Conservation (phyloP, 2,329 filamentous ascomycete species). For the Lasiodiplodia theobromae region DNA sequence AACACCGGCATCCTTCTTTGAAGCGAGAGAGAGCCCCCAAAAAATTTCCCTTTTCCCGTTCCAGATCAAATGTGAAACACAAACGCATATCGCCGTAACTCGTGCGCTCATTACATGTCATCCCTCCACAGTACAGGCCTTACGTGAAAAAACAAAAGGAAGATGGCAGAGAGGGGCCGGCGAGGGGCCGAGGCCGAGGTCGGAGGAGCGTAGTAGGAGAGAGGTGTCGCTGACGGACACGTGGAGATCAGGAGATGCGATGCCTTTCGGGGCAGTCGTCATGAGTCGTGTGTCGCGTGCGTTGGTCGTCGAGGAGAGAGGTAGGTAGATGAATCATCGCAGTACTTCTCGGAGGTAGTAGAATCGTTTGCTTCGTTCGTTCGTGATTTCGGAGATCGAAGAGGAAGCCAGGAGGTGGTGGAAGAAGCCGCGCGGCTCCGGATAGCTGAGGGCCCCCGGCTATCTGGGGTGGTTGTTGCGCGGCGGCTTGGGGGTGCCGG, state of each 20-base stretch:
- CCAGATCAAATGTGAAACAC: constrained; percentile 9
- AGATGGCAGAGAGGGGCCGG: constrained; percentile 4
- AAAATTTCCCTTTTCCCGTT: background rate
- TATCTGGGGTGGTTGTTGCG: constrained; percentile 38
- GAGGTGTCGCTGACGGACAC: background rate
- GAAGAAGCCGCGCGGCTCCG: background rate
- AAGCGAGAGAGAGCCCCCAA: constrained; percentile 2
- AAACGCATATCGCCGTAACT: constrained; percentile 25
- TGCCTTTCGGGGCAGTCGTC: background rate
- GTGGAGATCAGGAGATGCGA: constrained; percentile 1
- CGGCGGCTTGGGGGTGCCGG: constrained; percentile 55
- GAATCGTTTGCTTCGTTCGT: constrained; percentile 8
- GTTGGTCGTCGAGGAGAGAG: constrained; percentile 6
- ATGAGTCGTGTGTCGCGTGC: constrained; percentile 5
- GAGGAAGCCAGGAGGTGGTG: background rate
- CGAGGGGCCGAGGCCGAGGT: background rate
- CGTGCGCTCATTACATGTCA: constrained; percentile 26
- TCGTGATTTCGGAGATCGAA: background rate
- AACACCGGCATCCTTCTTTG: constrained; percentile 19
- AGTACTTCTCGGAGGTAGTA: background rate
- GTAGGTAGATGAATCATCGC: no score
- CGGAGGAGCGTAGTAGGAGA: background rate
- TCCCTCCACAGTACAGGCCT: constrained; percentile 20
- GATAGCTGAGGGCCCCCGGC: background rate
- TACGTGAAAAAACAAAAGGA: background rate